Percentiles rank a stretch among this genome's conserved stretches.
Conservation (phyloP, 2,329 filamentous ascomycete genomes). For the Fusarium sp. region DNA sequence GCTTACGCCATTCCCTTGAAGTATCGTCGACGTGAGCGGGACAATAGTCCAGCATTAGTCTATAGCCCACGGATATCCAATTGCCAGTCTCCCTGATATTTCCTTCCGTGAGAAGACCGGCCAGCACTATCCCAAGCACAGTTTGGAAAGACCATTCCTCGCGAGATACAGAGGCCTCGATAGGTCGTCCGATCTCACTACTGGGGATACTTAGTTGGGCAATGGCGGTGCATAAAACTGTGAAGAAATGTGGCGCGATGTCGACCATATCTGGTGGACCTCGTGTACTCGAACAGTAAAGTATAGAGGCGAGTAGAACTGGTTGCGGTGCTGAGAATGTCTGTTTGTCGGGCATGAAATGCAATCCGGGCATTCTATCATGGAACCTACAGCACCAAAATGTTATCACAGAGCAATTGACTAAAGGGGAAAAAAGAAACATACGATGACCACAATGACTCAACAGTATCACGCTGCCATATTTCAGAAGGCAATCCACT, state of each 20-base stretch:
- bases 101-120: not conserved
- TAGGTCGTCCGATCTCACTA: not conserved
- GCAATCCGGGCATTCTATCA: constrained; percentile 12
- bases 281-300: constrained; percentile 6
- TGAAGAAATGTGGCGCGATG: constrained; percentile 4
- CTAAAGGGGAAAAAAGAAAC: fast-evolving
- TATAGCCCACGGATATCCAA: constrained; percentile 19
- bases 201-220: constrained; percentile 14
- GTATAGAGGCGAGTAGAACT: constrained; percentile 2
- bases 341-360: constrained; percentile 19
- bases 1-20: constrained; percentile 16
- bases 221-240: constrained; percentile 4
- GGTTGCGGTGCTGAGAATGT: constrained; percentile 9
- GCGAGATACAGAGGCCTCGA: not conserved
- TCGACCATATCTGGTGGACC: constrained; percentile 4
- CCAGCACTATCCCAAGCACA: constrained; percentile 5
- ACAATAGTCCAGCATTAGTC: constrained; percentile 17
- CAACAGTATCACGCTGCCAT: constrained; percentile 11
- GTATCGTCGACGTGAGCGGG: constrained; percentile 14
- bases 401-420: not conserved
- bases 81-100: constrained; percentile 13
- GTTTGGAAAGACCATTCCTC: constrained; percentile 24
- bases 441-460: constrained; percentile 17
- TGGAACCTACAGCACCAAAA: not conserved
- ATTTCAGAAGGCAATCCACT: not conserved